These are phyloP conservation scores for Anastatica hierochuntica DNA, from an alignment of 345 rosid genomes.

Conservation along the genomic window DNA sequence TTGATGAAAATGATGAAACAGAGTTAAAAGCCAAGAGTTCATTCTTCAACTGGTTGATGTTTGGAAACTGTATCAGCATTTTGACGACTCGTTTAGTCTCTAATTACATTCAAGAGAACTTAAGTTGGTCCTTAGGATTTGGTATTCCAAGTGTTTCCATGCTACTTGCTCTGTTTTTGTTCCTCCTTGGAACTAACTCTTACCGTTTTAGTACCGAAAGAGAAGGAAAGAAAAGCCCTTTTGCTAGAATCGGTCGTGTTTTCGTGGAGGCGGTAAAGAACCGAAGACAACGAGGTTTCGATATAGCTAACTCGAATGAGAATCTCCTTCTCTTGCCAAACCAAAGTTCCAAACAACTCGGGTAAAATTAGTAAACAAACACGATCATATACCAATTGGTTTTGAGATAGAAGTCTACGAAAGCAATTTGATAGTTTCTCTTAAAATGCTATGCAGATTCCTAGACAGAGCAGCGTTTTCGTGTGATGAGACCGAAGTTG, in stretches of 20 bases:
- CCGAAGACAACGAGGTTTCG: not conserved
- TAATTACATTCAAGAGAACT: constrained; percentile 57
- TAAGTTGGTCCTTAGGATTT: constrained; percentile 68
- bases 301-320: not conserved
- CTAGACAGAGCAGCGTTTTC: constrained; percentile 35
- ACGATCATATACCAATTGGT: not conserved
- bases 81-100: constrained; percentile 30
- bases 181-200: constrained; percentile 18
- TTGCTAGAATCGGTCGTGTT: too few relatives aligned
- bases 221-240: constrained; percentile 1
- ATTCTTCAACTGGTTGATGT: too few relatives aligned
- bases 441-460: constrained; percentile 30
- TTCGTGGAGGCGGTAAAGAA: constrained; percentile 18
- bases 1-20: too few relatives aligned
- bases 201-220: constrained; percentile 12
- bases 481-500: constrained; percentile 30
- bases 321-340: constrained; percentile 2
- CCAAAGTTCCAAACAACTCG: constrained; percentile 27
- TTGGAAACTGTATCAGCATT: constrained; percentile 37
- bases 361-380: constrained; percentile 16
- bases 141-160: constrained; percentile 26
- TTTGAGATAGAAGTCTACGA: not conserved
- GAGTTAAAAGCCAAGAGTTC: constrained; percentile 40
- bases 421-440: not conserved
- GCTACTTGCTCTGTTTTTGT: too few relatives aligned